Base-by-base conservation (phyloP, 257 asterid genomes). In the Eucommia ulmoides region DNA sequence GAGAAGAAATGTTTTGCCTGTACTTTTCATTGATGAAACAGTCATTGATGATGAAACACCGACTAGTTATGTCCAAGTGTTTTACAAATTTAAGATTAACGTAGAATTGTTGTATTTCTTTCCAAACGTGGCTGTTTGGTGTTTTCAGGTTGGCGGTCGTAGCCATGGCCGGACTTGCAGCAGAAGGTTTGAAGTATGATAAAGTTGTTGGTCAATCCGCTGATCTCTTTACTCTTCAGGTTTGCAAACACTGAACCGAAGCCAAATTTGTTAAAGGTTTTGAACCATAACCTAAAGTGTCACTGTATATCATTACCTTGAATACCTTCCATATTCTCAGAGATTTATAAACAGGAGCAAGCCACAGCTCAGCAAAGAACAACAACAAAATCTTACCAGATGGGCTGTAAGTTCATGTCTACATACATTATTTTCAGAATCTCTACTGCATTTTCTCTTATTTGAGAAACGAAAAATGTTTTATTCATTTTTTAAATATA, bases 391-490 rank as follows among this genome's bases (percentile, higher is more conserved):
- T 64, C 88, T 89, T 51, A 89, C 98, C 24, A 69, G 98, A 82
- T 89, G 98, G 96, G 98, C 96, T 1, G 98, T 89, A 76, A 76
- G 82, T 73, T 71, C 25, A n/a, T n/a, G n/a, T n/a, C n/a, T n/a
- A n/a, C n/a, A n/a, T n/a, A n/a, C n/a, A n/a, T n/a, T n/a, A n/a
- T n/a, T n/a, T n/a, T n/a, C n/a, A n/a, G n/a, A n/a, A n/a, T n/a
- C n/a, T n/a, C n/a, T n/a, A n/a, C n/a, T n/a, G n/a, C n/a, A n/a
- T n/a, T n/a, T n/a, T n/a, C n/a, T n/a, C n/a, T n/a, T n/a, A n/a
- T n/a, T n/a, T n/a, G n/a, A 19, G 48, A 35, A 23, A 35, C 44
- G 12, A 26, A 4, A 26, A 6, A 26, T 4, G 12, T 9, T 35
- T 2, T 35, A 18, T 2, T 10, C 16, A 17, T 26, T 2, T 35